Evolutionary conservation across 495 filamentous ascomycete species (phyloP).

Genomic region (Aspergillus sparsus): DNA sequence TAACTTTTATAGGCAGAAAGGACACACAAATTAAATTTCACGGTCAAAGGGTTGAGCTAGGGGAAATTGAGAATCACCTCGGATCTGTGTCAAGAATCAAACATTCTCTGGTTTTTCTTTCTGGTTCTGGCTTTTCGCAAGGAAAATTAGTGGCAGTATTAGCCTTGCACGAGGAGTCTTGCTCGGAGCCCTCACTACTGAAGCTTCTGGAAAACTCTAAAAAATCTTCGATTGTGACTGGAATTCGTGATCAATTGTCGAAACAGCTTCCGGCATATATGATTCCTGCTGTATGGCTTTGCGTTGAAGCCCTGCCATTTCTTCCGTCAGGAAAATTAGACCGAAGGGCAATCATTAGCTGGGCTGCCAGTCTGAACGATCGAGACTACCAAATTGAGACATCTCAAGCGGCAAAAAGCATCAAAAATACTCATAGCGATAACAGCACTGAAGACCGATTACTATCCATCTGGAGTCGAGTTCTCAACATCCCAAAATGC

Average conservation of each 20-base stretch:
- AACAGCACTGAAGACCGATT: background rate
- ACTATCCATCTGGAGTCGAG: slow-evolving; percentile 47
- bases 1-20: slow-evolving; percentile 64
- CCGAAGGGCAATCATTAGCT: slow-evolving; percentile 40
- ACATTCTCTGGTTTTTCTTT: slow-evolving; percentile 46
- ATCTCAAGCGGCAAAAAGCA: background rate
- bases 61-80: slow-evolving; percentile 62
- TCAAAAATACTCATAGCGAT: background rate
- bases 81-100: slow-evolving; percentile 34
- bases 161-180: slow-evolving; percentile 28
- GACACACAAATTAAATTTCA: slow-evolving; percentile 70
- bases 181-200: slow-evolving; percentile 29
- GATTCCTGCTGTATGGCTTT: slow-evolving; percentile 55
- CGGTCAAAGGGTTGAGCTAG: slow-evolving; percentile 66
- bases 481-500: slow-evolving; percentile 51
- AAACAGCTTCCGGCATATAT: slow-evolving; percentile 53
- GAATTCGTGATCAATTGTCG: slow-evolving; percentile 36
- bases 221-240: slow-evolving; percentile 30
- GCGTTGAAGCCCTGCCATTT: slow-evolving; percentile 51
- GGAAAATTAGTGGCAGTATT: slow-evolving; percentile 45
- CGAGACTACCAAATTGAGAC: slow-evolving; percentile 22
- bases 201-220: slow-evolving; percentile 27
- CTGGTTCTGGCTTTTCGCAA: slow-evolving; percentile 42
- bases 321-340: slow-evolving; percentile 57
- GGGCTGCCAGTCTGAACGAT: slow-evolving; percentile 39